Conservation (phyloP, 768 basidiomycete species). For the Tricholoma furcatifolium region DNA sequence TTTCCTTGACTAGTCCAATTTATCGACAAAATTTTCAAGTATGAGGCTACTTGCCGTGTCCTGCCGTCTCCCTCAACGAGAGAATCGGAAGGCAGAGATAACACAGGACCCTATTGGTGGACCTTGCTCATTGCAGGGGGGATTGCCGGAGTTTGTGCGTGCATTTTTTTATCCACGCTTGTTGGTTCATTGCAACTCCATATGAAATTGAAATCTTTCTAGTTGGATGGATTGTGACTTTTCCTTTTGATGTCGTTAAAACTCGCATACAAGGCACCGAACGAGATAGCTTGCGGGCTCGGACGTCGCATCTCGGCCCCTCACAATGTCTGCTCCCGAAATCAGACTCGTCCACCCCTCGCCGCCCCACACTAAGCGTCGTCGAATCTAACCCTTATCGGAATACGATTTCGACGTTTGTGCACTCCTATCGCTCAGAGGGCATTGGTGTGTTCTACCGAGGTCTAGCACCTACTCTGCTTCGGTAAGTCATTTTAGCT, state of each 20-base stretch:
- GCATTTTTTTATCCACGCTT: not conserved
- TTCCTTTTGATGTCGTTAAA: constrained; percentile 89
- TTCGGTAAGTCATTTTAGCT: constrained; percentile 50
- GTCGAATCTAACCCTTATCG: constrained; percentile 49
- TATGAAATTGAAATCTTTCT: not conserved
- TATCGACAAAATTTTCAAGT: constrained; percentile 31
- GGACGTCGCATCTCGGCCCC: not conserved
- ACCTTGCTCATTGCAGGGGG: constrained; percentile 73
- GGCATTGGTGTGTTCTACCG: constrained; percentile 72
- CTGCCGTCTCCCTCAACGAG: constrained; percentile 24
- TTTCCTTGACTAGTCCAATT: not conserved
- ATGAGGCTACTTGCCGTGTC: constrained; percentile 61
- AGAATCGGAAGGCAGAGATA: constrained; percentile 1
- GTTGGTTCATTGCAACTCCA: too few relatives aligned
- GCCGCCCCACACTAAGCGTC: not conserved
- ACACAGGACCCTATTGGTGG: constrained; percentile 46
- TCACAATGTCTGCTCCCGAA: not conserved
- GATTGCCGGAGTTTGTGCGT: constrained; percentile 61
- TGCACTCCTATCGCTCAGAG: constrained; percentile 59
- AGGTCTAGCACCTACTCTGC: constrained; percentile 77
- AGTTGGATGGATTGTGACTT: constrained; percentile 79
- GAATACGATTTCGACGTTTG: constrained; percentile 55
- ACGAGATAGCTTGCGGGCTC: not conserved
- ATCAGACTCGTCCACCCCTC: constrained; percentile 1
- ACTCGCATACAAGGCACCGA: constrained; percentile 75